Evolutionary conservation across 192 early-diverging fungal genomes (phyloP), one percentile per base, ranked within the genome.

Genomic region (Coemansia furcata): DNA sequence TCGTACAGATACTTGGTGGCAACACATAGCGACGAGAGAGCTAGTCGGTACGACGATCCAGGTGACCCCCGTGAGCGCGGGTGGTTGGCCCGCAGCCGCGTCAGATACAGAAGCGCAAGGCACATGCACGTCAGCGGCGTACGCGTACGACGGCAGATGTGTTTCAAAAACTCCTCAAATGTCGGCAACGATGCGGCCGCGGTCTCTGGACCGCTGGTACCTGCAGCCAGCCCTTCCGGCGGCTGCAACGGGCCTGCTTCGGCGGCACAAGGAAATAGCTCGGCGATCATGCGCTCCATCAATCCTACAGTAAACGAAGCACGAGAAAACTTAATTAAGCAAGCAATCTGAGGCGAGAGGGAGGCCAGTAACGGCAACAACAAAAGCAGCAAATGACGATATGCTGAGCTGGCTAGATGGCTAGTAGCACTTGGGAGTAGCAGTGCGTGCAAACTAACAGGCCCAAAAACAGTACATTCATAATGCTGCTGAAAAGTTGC

Each of bases 1-100:
- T 91, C 90, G 59, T 88, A 86, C 11, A 89, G 82, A 58, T 83
- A 89, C 74, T 91, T 91, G 71, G 85, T 85, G 15, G 90, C 87
- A 36, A 90, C 73, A 50, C 88, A 87, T 36, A 91, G 83, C 32
- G 87, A 80, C 23, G 90, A 83, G 17, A 91, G 75, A 37, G 89
- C 87, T 63, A 91, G 85, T 19, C 90, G 76, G 54, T 89, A 86
- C 6, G 85, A 86, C 40, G 81, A 77, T 21, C 86, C 86, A 1
- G 76, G 80, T 14, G 84, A 86, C 1, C 87, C 87, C 40, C 79
- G 77, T 38, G 84, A 85, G 57, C 73, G 73, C 39, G 85, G 84
- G 59, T 87, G 83, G 54, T 79, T 77, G 50, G 74, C 74, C 35
- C 86, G 85, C 23, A 88, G 82, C 26, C 85, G 60, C 3, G 76